Conservation (phyloP, 176 grass and related monocot genomes). For the Aegilops sharonensis region DNA sequence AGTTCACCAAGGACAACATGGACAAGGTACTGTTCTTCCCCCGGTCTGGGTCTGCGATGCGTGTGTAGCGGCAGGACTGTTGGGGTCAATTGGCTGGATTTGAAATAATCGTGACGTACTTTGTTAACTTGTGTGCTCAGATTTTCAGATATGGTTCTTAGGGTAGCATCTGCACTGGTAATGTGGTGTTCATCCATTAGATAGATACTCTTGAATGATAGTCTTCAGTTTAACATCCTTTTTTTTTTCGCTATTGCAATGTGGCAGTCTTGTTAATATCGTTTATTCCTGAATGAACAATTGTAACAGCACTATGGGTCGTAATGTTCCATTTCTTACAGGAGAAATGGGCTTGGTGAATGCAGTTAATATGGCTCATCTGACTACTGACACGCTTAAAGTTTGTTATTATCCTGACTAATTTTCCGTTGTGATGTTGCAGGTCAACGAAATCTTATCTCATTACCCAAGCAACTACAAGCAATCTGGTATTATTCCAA, state of each 20-base stretch:
- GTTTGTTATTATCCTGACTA: neutral
- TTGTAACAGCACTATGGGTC: neutral
- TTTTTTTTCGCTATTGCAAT: neutral
- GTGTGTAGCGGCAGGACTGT: neutral
- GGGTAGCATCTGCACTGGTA: neutral
- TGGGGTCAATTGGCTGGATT: neutral
- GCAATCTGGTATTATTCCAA: conserved; percentile 85
- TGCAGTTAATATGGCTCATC: neutral
- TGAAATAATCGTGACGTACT: neutral
- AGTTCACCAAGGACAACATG: conserved; percentile 74
- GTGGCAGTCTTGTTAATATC: neutral
- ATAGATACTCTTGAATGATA: neutral
- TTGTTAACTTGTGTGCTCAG: neutral
- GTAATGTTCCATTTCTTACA: neutral
- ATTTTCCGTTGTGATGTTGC: neutral
- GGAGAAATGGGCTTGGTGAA: conserved; percentile 1
- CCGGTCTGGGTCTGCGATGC: neutral
- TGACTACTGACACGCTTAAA: neutral
- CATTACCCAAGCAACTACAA: conserved; percentile 98
- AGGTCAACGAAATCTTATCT: conserved; percentile 84
- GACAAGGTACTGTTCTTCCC: conserved; percentile 50
- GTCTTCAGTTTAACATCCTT: neutral
- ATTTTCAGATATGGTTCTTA: conserved; percentile 6
- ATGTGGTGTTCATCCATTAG: neutral
- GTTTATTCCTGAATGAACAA: neutral